Percentiles rank a stretch among this genome's conserved stretches.
Conservation (phyloP, 495 filamentous ascomycete genomes). For the Podospora pseudocomata region DNA sequence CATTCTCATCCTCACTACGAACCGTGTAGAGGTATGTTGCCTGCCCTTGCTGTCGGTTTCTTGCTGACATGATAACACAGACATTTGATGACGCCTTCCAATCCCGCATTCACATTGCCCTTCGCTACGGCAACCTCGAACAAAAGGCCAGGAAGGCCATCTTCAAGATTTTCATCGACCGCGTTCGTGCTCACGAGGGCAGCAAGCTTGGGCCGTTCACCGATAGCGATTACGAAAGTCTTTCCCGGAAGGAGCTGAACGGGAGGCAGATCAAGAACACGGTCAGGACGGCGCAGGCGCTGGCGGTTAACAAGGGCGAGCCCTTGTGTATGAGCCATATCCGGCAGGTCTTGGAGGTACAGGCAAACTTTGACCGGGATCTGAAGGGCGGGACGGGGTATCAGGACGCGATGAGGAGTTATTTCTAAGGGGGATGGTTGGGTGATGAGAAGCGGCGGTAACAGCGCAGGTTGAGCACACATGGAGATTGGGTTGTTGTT, state of each 20-base stretch:
- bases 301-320: conserved; percentile 72
- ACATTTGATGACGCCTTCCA: conserved; percentile 63
- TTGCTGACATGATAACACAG: conserved; percentile 34
- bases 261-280: conserved; percentile 97
- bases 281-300: conserved; percentile 77
- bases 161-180: conserved; percentile 79
- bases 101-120: conserved; percentile 59
- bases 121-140: conserved; percentile 76
- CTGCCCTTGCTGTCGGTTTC: background rate
- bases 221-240: conserved; percentile 61
- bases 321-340: conserved; percentile 77
- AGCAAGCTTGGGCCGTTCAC: conserved; percentile 60
- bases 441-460: too few relatives aligned
- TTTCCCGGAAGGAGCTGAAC: conserved; percentile 72
- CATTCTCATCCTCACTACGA: conserved; percentile 52
- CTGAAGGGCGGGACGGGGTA: conserved; percentile 62
- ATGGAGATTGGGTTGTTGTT: background rate
- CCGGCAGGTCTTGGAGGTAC: conserved; percentile 74
- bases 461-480: too few relatives aligned
- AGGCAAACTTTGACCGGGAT: conserved; percentile 77
- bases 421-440: conserved; percentile 31
- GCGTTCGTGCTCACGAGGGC: conserved; percentile 62
- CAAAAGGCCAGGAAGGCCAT: conserved; percentile 73
- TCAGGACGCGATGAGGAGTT: conserved; percentile 58
- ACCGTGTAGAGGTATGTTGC: conserved; percentile 48